Evolutionary conservation across 148 eudicot genomes (phyloP).

Genomic region (Mesembryanthemum crystallinum): DNA sequence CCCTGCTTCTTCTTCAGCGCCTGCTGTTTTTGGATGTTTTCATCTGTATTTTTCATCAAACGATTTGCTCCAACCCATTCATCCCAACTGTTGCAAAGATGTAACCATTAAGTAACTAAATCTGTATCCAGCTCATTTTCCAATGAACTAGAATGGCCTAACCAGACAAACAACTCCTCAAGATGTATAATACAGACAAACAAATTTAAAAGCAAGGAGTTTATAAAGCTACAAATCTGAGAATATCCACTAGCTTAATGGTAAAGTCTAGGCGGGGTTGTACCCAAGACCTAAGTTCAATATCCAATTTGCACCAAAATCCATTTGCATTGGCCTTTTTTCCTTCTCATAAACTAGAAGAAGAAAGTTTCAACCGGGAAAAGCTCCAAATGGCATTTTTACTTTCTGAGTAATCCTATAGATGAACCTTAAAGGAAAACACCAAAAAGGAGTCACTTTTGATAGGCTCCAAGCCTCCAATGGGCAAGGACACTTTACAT

Average conservation of each 20-base stretch:
- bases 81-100: constrained; percentile 88
- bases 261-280: neutral
- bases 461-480: neutral
- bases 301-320: no score
- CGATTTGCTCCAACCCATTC: constrained; percentile 96
- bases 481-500: neutral
- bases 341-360: neutral
- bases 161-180: neutral
- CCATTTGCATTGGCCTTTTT: neutral
- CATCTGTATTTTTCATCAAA: constrained; percentile 71
- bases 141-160: neutral
- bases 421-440: neutral
- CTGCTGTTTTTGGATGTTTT: constrained; percentile 79
- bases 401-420: neutral
- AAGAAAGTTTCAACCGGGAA: neutral
- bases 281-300: neutral
- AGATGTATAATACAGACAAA: neutral
- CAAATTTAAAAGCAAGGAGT: neutral
- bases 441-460: neutral
- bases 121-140: constrained; percentile 7
- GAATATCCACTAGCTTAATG: neutral
- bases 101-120: constrained; percentile 27
- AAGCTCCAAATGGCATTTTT: neutral
- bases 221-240: neutral
- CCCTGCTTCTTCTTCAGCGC: constrained; percentile 84